Evolutionary conservation across 805 yeast genomes (phyloP).

Genomic region (Candida corydali): DNA sequence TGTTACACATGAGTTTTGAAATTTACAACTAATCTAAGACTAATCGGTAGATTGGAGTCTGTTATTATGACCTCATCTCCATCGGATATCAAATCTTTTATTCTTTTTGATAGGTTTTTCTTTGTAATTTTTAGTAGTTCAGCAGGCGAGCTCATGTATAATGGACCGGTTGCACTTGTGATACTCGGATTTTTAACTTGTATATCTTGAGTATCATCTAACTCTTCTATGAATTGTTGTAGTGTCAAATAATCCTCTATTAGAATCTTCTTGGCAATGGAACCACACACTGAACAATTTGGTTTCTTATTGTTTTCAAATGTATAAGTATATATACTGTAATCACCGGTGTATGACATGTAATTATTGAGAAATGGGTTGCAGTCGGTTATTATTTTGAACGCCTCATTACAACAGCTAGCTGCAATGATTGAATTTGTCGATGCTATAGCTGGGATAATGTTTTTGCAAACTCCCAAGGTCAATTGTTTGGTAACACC

Average conservation of each 20-base stretch:
- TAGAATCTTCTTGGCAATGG: slow-evolving; percentile 18
- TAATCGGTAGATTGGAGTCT: slow-evolving; percentile 48
- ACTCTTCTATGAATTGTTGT: slow-evolving; percentile 38
- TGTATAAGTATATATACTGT: slow-evolving; percentile 70
- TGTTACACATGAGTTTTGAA: too few relatives aligned
- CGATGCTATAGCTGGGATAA: slow-evolving; percentile 91
- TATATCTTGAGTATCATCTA: slow-evolving; percentile 27
- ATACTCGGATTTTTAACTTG: slow-evolving; percentile 44
- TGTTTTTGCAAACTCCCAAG: slow-evolving; percentile 84
- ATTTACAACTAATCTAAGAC: slow-evolving; percentile 22
- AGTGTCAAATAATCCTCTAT: slow-evolving; percentile 33
- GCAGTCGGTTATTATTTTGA: slow-evolving; percentile 69
- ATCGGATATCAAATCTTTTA: slow-evolving; percentile 32
- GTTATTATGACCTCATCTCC: slow-evolving; percentile 53
- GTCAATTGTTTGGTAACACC: slow-evolving; percentile 72
- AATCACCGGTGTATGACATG: slow-evolving; percentile 84
- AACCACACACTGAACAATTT: slow-evolving; percentile 78
- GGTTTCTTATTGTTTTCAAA: slow-evolving; percentile 57
- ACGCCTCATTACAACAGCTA: slow-evolving; percentile 79
- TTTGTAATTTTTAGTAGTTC: slow-evolving; percentile 43
- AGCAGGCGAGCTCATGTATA: slow-evolving; percentile 48
- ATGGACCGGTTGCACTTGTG: slow-evolving; percentile 30
- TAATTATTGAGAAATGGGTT: slow-evolving; percentile 69
- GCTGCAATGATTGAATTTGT: slow-evolving; percentile 93
- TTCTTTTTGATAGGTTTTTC: slow-evolving; percentile 33